phyloP scores from a whole-genome alignment of 768 basidiomycete species.

The Atractiella rhizophila region DNA sequence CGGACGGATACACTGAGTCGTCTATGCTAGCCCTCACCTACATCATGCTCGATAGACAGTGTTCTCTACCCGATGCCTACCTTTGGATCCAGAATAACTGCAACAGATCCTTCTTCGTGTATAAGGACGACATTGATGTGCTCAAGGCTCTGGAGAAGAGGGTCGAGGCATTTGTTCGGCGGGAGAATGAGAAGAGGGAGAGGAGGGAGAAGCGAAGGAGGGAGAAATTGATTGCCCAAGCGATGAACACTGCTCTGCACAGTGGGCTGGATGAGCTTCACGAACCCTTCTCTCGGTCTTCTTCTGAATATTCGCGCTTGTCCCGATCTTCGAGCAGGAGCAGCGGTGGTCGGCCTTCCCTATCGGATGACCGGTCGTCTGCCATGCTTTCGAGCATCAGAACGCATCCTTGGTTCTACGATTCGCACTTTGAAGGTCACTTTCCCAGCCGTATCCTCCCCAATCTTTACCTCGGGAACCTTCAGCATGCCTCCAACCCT shows the following conservation, averaged over 20 bases:
- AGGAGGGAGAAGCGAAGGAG: conserved; percentile 4
- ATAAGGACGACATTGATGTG: conserved; percentile 49
- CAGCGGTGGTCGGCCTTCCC: neutral
- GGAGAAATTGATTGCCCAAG: conserved; percentile 4
- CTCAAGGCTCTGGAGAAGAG: conserved; percentile 9
- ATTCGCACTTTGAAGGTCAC: conserved; percentile 74
- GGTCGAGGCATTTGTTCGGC: neutral
- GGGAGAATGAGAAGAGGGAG: conserved; percentile 7
- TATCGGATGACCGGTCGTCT: neutral
- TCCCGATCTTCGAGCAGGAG: no score
- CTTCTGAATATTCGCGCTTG: no score
- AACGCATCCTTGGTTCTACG: conserved; percentile 75
- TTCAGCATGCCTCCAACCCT: conserved; percentile 78
- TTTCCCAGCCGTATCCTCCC: conserved; percentile 82
- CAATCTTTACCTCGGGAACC: conserved; percentile 34
- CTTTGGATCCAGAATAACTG: conserved; percentile 45
- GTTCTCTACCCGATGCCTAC: conserved; percentile 62
- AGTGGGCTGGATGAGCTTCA: neutral
- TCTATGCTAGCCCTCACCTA: conserved; percentile 63
- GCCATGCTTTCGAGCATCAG: neutral
- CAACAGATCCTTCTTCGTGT: conserved; percentile 65
- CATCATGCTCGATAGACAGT: conserved; percentile 36
- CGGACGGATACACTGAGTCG: conserved; percentile 81
- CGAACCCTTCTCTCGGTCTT: no score
- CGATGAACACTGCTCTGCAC: conserved; percentile 6